Conservation (phyloP, 2,329 filamentous ascomycete species). For the Sporothrix mexicana region DNA sequence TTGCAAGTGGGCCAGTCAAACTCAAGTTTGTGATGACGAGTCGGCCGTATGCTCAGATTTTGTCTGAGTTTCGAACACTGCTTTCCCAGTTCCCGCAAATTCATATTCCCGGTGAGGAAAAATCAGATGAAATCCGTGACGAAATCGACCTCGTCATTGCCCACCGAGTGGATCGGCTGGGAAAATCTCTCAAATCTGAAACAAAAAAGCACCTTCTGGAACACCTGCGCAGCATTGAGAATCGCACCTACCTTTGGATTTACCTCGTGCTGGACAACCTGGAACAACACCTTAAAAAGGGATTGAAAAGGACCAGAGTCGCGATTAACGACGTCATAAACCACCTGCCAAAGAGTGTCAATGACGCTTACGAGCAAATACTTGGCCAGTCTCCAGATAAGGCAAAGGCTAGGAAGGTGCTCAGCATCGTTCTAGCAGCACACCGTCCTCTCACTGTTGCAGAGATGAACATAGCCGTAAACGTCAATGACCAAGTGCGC, state of each 20-base stretch:
- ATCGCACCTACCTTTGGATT: conserved; percentile 50
- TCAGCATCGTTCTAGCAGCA: conserved; percentile 42
- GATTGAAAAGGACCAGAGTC: conserved; percentile 32
- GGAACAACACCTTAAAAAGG: conserved; percentile 5
- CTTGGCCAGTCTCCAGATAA: conserved; percentile 36
- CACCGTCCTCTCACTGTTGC: conserved; percentile 40
- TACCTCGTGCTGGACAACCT: conserved; percentile 44
- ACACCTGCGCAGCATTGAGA: conserved; percentile 36
- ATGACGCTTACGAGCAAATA: conserved; percentile 38
- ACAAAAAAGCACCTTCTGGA: conserved; percentile 31
- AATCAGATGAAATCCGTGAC: conserved; percentile 29
- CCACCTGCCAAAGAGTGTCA: conserved; percentile 40
- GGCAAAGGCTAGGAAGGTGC: conserved; percentile 34
- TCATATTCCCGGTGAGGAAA: conserved; percentile 32
- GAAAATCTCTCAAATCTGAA: neutral
- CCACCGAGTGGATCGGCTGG: conserved; percentile 11
- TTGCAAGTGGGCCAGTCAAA: neutral
- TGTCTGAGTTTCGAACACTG: conserved; percentile 28
- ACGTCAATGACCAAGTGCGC: neutral
- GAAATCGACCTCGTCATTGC: conserved; percentile 32
- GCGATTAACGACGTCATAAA: conserved; percentile 35
- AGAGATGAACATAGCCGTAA: conserved; percentile 44
- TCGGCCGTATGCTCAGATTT: conserved; percentile 33
- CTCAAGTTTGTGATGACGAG: conserved; percentile 31
- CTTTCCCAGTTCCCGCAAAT: conserved; percentile 23